Evolutionary conservation across 345 rosid species (phyloP).

Genomic region (Aquilaria yunnanensis): DNA sequence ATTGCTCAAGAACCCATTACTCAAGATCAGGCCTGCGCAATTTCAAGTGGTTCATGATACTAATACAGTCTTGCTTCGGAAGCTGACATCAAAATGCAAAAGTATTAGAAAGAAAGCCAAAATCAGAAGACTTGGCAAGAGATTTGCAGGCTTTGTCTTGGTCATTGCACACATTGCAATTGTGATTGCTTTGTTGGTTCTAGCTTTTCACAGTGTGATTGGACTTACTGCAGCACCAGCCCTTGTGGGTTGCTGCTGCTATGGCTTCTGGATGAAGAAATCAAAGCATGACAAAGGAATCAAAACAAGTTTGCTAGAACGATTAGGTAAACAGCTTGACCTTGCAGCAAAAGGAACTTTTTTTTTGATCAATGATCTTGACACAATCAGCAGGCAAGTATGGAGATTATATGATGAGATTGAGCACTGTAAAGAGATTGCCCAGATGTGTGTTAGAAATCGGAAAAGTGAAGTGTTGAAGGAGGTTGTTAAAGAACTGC

Average conservation of each 20-base stretch:
- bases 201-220: slow-evolving; percentile 59
- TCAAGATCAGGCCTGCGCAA: slow-evolving; percentile 22
- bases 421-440: slow-evolving; percentile 51
- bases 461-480: slow-evolving; percentile 43
- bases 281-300: slow-evolving; percentile 8
- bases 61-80: slow-evolving; percentile 35
- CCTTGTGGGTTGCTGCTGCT: slow-evolving; percentile 28
- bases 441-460: slow-evolving; percentile 46
- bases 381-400: slow-evolving; percentile 54
- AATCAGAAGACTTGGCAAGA: slow-evolving; percentile 33
- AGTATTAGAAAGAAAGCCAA: slow-evolving; percentile 40
- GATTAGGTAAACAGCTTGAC: slow-evolving; percentile 52
- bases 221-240: slow-evolving; percentile 61
- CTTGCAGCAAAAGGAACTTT: slow-evolving; percentile 70
- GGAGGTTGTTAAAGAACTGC: slow-evolving; percentile 56
- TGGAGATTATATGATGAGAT: slow-evolving; percentile 59
- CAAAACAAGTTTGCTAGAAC: slow-evolving; percentile 29
- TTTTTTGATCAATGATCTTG: slow-evolving; percentile 69
- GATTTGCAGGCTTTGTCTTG: slow-evolving; percentile 34
- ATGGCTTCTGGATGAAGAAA: slow-evolving; percentile 34
- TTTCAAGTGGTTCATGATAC: slow-evolving; percentile 36
- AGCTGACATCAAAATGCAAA: slow-evolving; percentile 39
- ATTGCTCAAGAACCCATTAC: slow-evolving; percentile 46
- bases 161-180: slow-evolving; percentile 37
- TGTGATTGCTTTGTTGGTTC: slow-evolving; percentile 31